Evolutionary conservation across 2,329 filamentous ascomycete genomes (phyloP), one percentile per base, ranked within the genome.

Genomic region (Cercospora janseana): DNA sequence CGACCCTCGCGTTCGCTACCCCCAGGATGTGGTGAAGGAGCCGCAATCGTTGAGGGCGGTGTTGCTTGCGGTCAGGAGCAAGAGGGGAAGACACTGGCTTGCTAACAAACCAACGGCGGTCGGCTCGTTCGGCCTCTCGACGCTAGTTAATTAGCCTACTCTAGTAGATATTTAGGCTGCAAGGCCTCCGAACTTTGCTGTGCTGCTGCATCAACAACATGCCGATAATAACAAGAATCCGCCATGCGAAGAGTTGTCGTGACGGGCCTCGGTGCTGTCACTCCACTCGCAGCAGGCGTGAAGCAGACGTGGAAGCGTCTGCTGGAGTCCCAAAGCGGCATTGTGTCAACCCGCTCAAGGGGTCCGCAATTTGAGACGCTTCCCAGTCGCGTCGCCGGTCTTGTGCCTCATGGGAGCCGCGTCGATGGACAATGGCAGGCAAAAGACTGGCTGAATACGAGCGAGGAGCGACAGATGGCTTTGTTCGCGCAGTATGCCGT

Each of bases 401-500:
- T 93, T 13, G 87, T 98, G 1, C 90, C 92, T 1, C 68, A 70
- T 16, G 81, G 80, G 0, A 60, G 56, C 16, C 65, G 61, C 47
- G 58, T 65, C 2, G 62, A 74, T 56, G 74, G 74, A 5, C 61
- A 62, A 38, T 78, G 76, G 76, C 69, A 72, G 58, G 58, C 69
- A 1, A 71, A 68, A 54, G 75, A 78, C 52, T 75, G 73, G 70
- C 58, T 78, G 15, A 65, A 54, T 3, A 55, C 56, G 9, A 82
- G 79, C 42, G 81, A 85, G 56, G 75, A 80, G 62, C 81, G 90
- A 4, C 86, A 88, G 64, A 94, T 94, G 83, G 90, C 93, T n/a
- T 78, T 75, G 18, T 97, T 97, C 66, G 81, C 90, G 3, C 91
- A 97, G 69, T 97, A 94, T 72, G 92, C 91, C 10, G 79, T 95